Conservation (phyloP, 441 rosid species). For the Arabidopsis lyrata region DNA sequence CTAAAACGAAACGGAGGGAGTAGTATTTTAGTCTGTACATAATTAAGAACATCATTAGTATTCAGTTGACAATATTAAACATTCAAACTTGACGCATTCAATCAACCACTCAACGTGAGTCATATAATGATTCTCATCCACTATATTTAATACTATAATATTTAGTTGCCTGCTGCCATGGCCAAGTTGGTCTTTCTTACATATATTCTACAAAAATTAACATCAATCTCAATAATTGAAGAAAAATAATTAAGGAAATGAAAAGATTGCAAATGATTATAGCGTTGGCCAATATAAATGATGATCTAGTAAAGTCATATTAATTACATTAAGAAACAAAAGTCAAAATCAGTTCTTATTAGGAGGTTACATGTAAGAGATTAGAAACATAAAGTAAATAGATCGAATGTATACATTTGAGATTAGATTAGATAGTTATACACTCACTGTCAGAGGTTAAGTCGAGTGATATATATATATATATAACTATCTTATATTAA, state of each 20-base stretch:
- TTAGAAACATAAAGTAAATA: not conserved
- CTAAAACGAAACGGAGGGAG: no score
- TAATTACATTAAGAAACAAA: constrained; percentile 25
- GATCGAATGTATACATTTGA: not conserved
- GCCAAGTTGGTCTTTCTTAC: constrained; percentile 27
- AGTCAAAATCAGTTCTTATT: constrained; percentile 16
- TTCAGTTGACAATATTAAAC: constrained; percentile 34
- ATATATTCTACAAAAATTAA: constrained; percentile 14
- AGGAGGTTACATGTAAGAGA: not conserved
- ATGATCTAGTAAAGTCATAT: constrained; percentile 37
- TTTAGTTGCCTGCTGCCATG: constrained; percentile 19
- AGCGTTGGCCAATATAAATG: constrained; percentile 32
- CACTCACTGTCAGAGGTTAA: not conserved
- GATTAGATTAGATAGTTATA: not conserved
- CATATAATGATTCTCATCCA: constrained; percentile 34
- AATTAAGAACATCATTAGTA: constrained; percentile 42
- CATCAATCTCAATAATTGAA: constrained; percentile 29
- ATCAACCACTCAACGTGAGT: constrained; percentile 35
- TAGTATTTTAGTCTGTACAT: constrained; percentile 27
- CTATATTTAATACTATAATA: not conserved
- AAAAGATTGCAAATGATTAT: constrained; percentile 36
- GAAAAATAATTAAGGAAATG: constrained; percentile 11
- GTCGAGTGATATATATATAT: not conserved
- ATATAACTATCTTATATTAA: not conserved
- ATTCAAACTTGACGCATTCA: constrained; percentile 36